phyloP scores from a whole-genome alignment of 345 rosid species.

The Toxicodendron radicans region DNA sequence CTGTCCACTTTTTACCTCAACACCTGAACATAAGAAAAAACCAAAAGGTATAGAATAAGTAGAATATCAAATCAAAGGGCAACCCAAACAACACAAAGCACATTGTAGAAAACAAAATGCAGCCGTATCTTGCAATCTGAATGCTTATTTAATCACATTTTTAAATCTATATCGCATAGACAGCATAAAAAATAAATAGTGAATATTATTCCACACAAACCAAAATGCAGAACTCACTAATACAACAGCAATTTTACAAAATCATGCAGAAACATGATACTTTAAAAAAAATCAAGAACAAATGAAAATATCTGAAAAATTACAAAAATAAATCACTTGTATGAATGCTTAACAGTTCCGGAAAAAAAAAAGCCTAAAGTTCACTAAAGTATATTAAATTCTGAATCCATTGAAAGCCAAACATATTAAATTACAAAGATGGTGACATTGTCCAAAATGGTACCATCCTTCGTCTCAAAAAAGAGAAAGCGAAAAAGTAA shows the following conservation, averaged over 20 bases:
- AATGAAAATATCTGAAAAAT: not conserved
- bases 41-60: not conserved
- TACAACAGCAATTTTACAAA: no score
- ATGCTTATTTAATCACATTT: not conserved
- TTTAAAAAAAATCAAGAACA: no score
- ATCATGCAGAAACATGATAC: no score
- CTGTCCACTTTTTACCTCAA: conserved; percentile 57
- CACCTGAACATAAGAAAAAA: conserved; percentile 40
- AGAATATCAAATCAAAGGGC: not conserved
- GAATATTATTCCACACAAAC: not conserved
- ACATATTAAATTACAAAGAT: no score
- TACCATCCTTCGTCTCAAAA: no score
- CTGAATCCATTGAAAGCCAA: no score
- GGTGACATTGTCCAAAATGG: no score
- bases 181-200: not conserved
- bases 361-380: no score
- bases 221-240: not conserved
- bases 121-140: not conserved
- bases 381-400: no score
- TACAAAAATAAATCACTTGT: no score
- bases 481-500: no score
- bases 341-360: no score
- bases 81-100: not conserved
- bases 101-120: not conserved
- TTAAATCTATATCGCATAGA: not conserved